Base-by-base conservation (phyloP, 23 red algal genomes). In the Agarophyton chilense region DNA sequence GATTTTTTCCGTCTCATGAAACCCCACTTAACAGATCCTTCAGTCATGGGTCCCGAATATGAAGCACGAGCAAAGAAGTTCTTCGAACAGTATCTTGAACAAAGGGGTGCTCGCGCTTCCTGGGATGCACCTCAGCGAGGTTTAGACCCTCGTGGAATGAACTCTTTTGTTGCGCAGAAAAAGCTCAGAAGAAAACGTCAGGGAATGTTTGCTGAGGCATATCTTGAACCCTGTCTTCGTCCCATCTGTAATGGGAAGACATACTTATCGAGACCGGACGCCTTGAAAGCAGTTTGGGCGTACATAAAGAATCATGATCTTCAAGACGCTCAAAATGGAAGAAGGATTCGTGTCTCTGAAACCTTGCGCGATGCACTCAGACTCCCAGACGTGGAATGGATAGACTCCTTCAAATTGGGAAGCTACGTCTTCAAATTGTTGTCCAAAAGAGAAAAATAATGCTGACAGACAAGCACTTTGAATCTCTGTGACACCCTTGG, bases 221-320 rank as follows among this genome's bases (percentile, higher is more conserved):
- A 42, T 68, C 12, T 87, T 33, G 82, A 50, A 31, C 22, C 43
- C 16, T 56, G 67, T 39, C 49, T 87, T 26, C 61, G 45, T 35
- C 47, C 50, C 13, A 34, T 87, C n/a, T 87, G 82, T 57, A 44
- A 65, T 26, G 82, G 82, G 40, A 87, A 87, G 21, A 18, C 63
- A 29, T 33, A 25, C 28, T 50, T 87, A 40, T 75, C 82, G 36
- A 51, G 82, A 52, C 82, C 82, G 28, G 35, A 71, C 11, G 64
- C 68, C 3, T 87, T 87, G 67, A 87, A 75, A 50, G 32, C 64
- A 25, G 67, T 87, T 10, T 87, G 82, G 82, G 54, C 38, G 17
- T 87, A 75, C 62, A 87, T 87, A 40, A 87, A 87, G 52, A 57
- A 55, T 0, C 25, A 87, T 14, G 25, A 54, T 17, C 45, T 87